These are phyloP conservation scores for Hyaloperonospora brassicae DNA, from an alignment of 352 stramenopile genomes.

Conservation along the genomic window DNA sequence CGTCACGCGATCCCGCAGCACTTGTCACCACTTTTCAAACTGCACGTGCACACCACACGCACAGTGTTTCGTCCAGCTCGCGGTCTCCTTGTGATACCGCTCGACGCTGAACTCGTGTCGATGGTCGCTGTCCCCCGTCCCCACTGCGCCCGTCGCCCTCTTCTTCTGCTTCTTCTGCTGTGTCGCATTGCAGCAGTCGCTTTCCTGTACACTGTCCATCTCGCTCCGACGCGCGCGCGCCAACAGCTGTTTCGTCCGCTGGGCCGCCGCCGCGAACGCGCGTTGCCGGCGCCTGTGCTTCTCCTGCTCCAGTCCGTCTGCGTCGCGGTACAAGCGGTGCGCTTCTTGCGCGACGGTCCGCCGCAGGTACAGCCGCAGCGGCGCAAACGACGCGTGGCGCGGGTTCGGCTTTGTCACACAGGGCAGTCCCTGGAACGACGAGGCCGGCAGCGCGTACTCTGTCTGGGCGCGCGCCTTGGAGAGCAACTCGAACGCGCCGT, in stretches of 20 bases:
- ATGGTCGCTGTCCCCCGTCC: constrained; percentile 46
- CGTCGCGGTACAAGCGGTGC: constrained; percentile 37
- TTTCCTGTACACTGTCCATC: constrained; percentile 9
- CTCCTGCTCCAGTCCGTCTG: constrained; percentile 36
- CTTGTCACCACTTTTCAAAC: constrained; percentile 64
- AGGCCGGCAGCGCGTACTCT: constrained; percentile 58
- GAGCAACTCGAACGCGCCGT: constrained; percentile 52
- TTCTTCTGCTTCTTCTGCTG: constrained; percentile 8
- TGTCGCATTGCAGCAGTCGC: neutral
- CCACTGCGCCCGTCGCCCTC: constrained; percentile 24
- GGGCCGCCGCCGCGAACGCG: constrained; percentile 41
- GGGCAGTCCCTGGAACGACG: constrained; percentile 41
- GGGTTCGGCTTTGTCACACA: constrained; percentile 55
- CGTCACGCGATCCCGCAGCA: neutral
- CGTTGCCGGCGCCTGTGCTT: constrained; percentile 38
- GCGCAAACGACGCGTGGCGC: constrained; percentile 54
- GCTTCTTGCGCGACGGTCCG: constrained; percentile 46
- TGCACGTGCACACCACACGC: constrained; percentile 52
- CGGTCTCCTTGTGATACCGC: constrained; percentile 25
- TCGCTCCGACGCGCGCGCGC: constrained; percentile 44
- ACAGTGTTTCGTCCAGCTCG: constrained; percentile 49
- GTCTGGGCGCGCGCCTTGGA: constrained; percentile 46
- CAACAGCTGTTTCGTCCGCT: constrained; percentile 49
- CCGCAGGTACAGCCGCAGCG: constrained; percentile 56
- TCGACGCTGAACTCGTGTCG: constrained; percentile 46